These are phyloP conservation scores for Venustampulla echinocandica DNA, from an alignment of 495 filamentous ascomycete genomes.

Conservation along the genomic window DNA sequence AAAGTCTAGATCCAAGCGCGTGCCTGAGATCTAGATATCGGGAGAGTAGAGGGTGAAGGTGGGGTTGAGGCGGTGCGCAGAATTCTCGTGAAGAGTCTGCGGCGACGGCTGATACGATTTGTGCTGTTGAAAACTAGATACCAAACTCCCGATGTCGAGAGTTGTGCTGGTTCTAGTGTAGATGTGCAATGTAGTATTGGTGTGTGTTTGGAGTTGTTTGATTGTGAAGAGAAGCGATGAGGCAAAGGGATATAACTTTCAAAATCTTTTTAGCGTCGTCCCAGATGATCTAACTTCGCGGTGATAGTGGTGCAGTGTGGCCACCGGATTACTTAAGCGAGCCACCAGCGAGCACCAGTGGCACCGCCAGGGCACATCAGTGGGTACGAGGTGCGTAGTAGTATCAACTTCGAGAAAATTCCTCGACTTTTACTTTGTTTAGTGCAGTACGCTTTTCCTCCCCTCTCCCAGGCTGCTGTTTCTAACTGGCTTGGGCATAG, in stretches of 20 bases:
- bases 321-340: too few relatives aligned
- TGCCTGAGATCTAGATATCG: constrained; percentile 49
- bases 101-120: constrained; percentile 7
- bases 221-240: constrained; percentile 22
- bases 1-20: constrained; percentile 64
- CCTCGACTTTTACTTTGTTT: too few relatives aligned
- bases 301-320: too few relatives aligned
- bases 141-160: constrained; percentile 32
- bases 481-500: too few relatives aligned
- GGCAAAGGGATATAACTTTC: not conserved
- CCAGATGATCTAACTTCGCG: too few relatives aligned
- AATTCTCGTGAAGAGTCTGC: constrained; percentile 21
- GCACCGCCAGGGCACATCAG: too few relatives aligned
- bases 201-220: constrained; percentile 15
- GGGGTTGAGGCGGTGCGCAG: constrained; percentile 23
- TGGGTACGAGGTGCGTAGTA: too few relatives aligned
- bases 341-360: too few relatives aligned
- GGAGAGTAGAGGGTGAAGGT: constrained; percentile 32
- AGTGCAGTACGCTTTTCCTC: too few relatives aligned
- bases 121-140: constrained; percentile 31
- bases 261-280: not conserved
- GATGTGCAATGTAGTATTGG: constrained; percentile 7
- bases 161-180: constrained; percentile 23
- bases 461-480: too few relatives aligned
- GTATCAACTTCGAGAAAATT: too few relatives aligned